Conservation (phyloP, 768 basidiomycete species). For the Pleurotus sapidus region DNA sequence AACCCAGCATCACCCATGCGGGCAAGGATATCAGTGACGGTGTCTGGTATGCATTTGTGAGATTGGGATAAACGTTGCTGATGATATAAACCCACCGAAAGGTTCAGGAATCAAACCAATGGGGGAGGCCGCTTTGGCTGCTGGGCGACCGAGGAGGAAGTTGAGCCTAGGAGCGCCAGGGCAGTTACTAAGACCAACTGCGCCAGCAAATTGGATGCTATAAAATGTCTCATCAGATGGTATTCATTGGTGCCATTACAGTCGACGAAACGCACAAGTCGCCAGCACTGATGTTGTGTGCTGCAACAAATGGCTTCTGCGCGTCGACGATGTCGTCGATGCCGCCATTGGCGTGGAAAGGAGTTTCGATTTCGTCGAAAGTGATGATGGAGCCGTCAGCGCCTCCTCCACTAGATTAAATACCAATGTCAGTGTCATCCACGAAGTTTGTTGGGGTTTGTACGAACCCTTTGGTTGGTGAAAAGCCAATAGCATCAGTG, state of each 20-base stretch:
- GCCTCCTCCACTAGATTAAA: slow-evolving; percentile 31
- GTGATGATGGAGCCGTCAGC: slow-evolving; percentile 36
- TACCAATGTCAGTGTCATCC: no score
- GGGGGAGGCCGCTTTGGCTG: slow-evolving; percentile 13
- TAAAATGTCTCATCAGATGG: not conserved
- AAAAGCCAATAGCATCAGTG: slow-evolving; percentile 44
- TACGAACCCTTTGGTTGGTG: slow-evolving; percentile 26
- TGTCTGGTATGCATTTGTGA: slow-evolving; percentile 2
- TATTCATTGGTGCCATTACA: no score
- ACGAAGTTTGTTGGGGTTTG: no score
- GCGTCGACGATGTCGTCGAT: slow-evolving; percentile 27
- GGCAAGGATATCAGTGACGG: slow-evolving; percentile 15
- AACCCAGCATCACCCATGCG: slow-evolving; percentile 11
- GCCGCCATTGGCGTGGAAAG: slow-evolving; percentile 30
- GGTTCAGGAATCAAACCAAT: slow-evolving; percentile 20
- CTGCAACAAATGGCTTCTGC: slow-evolving; percentile 23
- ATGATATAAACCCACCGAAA: slow-evolving; percentile 5
- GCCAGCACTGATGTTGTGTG: slow-evolving; percentile 25
- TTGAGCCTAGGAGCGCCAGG: slow-evolving; percentile 29
- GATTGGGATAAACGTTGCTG: no score
- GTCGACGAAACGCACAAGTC: slow-evolving; percentile 27
- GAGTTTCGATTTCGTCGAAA: slow-evolving; percentile 29
- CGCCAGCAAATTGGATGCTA: slow-evolving; percentile 35
- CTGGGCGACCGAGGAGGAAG: slow-evolving; percentile 25
- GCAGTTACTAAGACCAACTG: slow-evolving; percentile 30